Evolutionary conservation across 345 rosid genomes (phyloP), one percentile per base, ranked within the genome.

Genomic region (Dipteronia dyeriana): DNA sequence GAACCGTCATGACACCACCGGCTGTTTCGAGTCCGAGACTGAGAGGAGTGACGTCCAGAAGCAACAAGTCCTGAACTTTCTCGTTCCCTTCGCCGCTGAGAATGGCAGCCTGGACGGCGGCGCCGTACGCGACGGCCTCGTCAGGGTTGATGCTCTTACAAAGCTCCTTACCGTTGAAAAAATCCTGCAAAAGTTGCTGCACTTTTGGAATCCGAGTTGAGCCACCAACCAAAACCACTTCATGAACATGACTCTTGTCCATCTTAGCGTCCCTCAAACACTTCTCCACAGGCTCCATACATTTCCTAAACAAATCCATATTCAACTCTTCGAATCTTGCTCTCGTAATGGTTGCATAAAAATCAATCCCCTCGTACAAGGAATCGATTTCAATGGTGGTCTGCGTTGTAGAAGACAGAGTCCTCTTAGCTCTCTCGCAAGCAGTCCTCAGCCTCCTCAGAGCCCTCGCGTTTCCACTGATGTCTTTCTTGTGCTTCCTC

Each of bases 281-380:
- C 51, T 86, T 86, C 82, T 84, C 86, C 54, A 86, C 87, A n/a
- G 87, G 87, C 69, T 86, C 87, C 87, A 84, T 84, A 65, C 89
- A 84, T 19, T 80, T 86, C 76, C 83, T 80, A 45, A 86, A 84
- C 74, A 86, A 16, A 62, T 86, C 89, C 87, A 86, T 84, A 68
- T 82, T 82, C 89, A 86, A 71, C 71, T 86, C 89, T 80, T 86
- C 89, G 59, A 86, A 86, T 82, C 89, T 78, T 0, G 89, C 89
- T 26, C 87, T 65, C 0, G 89, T 81, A 8, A 86, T 82, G 0
- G 87, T 78, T 2, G 87, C 69, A 19, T 84, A 86, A 77, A 84
- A 86, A 66, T 84, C 87, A 12, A 84, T 51, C 64, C 89, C 89
- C 14, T 84, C 89, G 29, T 82, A 84, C n/a, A 86, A 43, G 1